Percentiles rank a stretch among this genome's conserved stretches.
These are phyloP conservation scores for Talinum fruticosum DNA, from an alignment of 148 eudicot species.

Conservation along the genomic window DNA sequence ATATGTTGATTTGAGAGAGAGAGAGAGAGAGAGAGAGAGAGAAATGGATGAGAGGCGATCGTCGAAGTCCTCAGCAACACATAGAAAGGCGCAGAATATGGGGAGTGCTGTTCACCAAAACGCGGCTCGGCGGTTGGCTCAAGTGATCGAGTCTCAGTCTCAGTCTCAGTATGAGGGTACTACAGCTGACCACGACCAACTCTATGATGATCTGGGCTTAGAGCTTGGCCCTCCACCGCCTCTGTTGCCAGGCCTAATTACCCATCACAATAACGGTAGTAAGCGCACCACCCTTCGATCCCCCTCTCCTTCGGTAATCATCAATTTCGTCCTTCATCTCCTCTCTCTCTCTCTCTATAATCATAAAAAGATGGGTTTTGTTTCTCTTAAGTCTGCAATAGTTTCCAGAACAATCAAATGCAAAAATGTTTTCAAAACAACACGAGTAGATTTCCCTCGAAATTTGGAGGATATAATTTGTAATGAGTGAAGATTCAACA, in stretches of 20 bases:
- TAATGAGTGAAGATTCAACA: too few species aligned
- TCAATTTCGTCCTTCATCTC: neutral
- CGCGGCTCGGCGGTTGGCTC: conserved; percentile 12
- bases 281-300: neutral
- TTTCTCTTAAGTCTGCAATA: too few species aligned
- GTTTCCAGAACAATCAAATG: too few species aligned
- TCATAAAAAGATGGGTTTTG: too few species aligned
- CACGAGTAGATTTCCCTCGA: too few species aligned
- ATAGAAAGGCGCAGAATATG: neutral
- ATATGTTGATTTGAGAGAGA: too few species aligned
- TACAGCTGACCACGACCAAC: neutral
- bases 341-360: neutral
- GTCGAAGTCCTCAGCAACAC: neutral
- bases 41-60: neutral
- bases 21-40: neutral
- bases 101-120: neutral
- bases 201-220: conserved; percentile 4
- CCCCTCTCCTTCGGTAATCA: neutral
- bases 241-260: neutral
- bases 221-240: neutral
- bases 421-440: too few species aligned
- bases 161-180: too few species aligned
- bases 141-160: conserved; percentile 10
- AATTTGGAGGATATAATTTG: too few species aligned
- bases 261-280: neutral